Evolutionary conservation across 1,284 basidiomycete species (phyloP), one percentile per base, ranked within the genome.

Genomic region (Kalmanozyma brasiliensis): DNA sequence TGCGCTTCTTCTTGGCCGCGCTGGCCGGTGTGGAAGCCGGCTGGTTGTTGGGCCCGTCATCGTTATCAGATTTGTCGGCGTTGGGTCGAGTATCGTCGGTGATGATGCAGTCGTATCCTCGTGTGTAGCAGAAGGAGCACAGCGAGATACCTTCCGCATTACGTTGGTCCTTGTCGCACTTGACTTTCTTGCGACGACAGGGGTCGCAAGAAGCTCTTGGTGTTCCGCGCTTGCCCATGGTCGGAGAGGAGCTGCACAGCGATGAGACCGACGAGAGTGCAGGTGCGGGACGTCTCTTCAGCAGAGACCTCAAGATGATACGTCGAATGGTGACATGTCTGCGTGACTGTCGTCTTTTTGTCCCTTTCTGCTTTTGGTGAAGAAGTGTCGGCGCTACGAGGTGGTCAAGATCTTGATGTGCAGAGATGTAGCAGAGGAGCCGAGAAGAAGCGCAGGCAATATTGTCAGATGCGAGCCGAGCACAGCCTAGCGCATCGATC

Each of bases 171-270:
- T 63, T 65, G 56, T 70, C 67, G 49, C 67, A 70, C 17, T 60
- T 62, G 53, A 70, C 67, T 44, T 70, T 70, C 33, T 70, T 70
- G 49, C 52, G 67, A 48, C 62, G 60, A 29, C 67, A 70, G 19
- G 67, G 67, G 37, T 70, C 67, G 58, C 67, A 70, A n/a, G 67
- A 70, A n/a, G 60, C 62, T 26, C 62, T 32, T 3, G 67, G 67
- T 20, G 53, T 61, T n/a, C 67, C 67, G 3, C 67, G 49, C 44
- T 66, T 70, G 16, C 67, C 67, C 67, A 70, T 70, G 41, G 16
- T 40, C 20, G 8, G 16, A 19, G 11, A 17, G 6, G 10, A 8
- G 29, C 11, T 43, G 40, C 33, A 14, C 6, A 13, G 17, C 7
- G 24, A 19, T 8, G 14, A 4, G 30, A 20, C 7, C 24, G 20